Evolutionary conservation across 331 rosid genomes (phyloP), one percentile per base, ranked within the genome.

Genomic region (Ulmus americana): DNA sequence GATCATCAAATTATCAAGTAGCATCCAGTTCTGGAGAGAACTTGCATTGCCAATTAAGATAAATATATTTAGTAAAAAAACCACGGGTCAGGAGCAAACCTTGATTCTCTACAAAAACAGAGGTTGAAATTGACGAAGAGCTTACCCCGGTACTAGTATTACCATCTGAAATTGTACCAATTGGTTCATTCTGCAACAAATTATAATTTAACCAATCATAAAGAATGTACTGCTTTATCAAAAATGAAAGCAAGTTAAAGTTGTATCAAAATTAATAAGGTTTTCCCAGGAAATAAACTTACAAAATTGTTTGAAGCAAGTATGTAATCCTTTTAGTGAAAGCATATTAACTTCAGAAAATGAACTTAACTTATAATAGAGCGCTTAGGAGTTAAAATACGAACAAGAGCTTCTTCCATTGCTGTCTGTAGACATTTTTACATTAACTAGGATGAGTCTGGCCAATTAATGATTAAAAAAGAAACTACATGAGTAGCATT

Each of bases 381-480:
- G 65, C 97, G 95, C 81, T 78, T 85, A 10, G 98, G 98, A 54
- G 98, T 94, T 68, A 94, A 70, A 76, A 94, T 94, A 16, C 98
- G 98, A 52, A 87, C 82, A 68, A 94, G 95, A 63, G 98, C 98
- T 66, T 89, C 98, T 81, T 94, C 98, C 97, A 94, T 94, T 42
- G 98, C 98, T 0, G 86, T 74, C 96, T 92, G 74, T 49, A 70
- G 59, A 56, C 15, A 51, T 58, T 69, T 47, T 71, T 76, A 52
- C 22, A 20, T 20, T 20, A 20, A 20, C 22, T 20, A 20, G 22
- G 22, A 20, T 20, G 22, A 20, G 22, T 20, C 22, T 20, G 22
- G 22, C 22, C 22, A 20, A 20, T 20, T 20, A 20, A 20, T 20
- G 22, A 20, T 20, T 20, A 20, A 20, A 20, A 20, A 20, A 20